Percentiles rank a stretch among this genome's conserved stretches.
Conservation (phyloP, 169 alveolate genomes). For the Babesia microti region DNA sequence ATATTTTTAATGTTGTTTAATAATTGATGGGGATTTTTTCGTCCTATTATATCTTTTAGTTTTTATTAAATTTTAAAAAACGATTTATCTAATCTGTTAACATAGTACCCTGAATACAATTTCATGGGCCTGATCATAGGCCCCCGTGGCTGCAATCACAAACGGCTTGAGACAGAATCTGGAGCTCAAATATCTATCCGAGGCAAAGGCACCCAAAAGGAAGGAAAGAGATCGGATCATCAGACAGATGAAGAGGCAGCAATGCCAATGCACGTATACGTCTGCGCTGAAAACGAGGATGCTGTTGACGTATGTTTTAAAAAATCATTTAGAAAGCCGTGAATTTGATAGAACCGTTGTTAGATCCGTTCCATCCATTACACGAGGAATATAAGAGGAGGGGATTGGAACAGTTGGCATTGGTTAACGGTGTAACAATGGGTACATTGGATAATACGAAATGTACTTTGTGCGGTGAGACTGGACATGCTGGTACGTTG, state of each 20-base stretch:
- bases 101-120: constrained; percentile 77
- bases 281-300: constrained; percentile 67
- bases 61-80: too few relatives aligned
- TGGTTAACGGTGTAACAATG: constrained; percentile 67
- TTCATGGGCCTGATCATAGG: constrained; percentile 89
- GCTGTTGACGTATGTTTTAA: too few relatives aligned
- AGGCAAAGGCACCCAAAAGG: constrained; percentile 80
- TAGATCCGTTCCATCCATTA: constrained; percentile 74
- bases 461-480: constrained; percentile 69
- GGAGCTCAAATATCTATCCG: constrained; percentile 78
- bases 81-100: too few relatives aligned
- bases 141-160: constrained; percentile 88
- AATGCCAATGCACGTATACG: constrained; percentile 76
- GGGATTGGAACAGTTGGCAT: constrained; percentile 72
- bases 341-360: constrained; percentile 66
- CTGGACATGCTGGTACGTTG: constrained; percentile 55
- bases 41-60: too few relatives aligned
- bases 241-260: constrained; percentile 77
- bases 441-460: constrained; percentile 51
- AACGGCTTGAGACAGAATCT: constrained; percentile 77
- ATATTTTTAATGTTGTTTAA: not conserved
- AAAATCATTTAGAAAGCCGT: constrained; percentile 68
- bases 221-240: constrained; percentile 77
- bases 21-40: too few relatives aligned
- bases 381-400: constrained; percentile 74